Evolutionary conservation across 169 alveolate genomes (phyloP).

Genomic region (Plasmodium inui): DNA sequence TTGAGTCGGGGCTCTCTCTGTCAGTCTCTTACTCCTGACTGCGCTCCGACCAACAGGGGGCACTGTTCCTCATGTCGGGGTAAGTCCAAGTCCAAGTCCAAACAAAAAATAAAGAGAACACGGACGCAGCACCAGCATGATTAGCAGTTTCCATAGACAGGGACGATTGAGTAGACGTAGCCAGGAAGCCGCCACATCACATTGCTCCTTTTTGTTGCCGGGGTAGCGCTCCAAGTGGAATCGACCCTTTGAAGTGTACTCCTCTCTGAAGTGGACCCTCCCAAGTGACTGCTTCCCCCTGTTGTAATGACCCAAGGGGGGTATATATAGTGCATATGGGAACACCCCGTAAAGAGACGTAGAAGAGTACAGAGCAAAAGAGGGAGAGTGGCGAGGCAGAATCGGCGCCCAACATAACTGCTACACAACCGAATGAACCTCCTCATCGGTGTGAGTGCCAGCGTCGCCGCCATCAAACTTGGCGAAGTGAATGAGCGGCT

Average conservation of each 20-base stretch:
- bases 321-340: not conserved
- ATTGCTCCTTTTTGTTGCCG: not conserved
- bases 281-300: no score
- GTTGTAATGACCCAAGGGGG: no score
- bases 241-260: no score
- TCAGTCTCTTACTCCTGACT: not conserved
- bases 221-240: not conserved
- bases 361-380: not conserved
- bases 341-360: not conserved
- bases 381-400: not conserved
- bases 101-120: not conserved
- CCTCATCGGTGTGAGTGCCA: conserved; percentile 90
- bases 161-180: not conserved
- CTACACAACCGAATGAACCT: conserved; percentile 44
- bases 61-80: not conserved
- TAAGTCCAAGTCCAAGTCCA: no score
- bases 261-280: no score
- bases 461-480: conserved; percentile 92
- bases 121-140: not conserved
- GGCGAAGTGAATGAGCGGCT: conserved; percentile 80
- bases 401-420: not conserved
- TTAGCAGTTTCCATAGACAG: not conserved
- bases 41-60: not conserved
- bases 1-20: not conserved
- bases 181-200: not conserved